A percentile compares a stretch with the other conserved stretches of the same genome.
Conservation (phyloP, 805 yeast genomes). For the Kluyveromyces siamensis region DNA sequence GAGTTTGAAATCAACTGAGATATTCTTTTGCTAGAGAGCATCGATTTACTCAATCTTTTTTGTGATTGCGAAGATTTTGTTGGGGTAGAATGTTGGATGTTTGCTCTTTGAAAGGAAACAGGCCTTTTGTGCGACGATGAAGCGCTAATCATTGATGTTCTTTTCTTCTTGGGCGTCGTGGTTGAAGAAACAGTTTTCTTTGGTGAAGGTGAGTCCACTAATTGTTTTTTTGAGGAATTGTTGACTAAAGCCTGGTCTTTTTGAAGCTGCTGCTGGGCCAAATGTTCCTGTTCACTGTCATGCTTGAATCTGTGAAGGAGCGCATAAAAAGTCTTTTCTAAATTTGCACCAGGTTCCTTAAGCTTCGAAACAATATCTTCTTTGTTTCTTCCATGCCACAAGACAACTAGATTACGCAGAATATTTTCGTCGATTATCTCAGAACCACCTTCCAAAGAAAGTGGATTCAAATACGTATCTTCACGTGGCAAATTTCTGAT, state of each 20-base stretch:
- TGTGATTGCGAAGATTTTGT: conserved; percentile 7
- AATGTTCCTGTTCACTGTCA: conserved; percentile 33
- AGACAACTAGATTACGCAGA: conserved; percentile 61
- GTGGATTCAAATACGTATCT: conserved; percentile 31
- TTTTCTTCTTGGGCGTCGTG: conserved; percentile 28
- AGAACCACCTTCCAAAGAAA: conserved; percentile 26
- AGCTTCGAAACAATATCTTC: conserved; percentile 44
- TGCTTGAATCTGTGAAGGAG: conserved; percentile 63
- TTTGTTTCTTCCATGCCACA: conserved; percentile 72
- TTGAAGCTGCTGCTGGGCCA: conserved; percentile 29
- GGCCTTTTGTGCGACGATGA: conserved; percentile 42
- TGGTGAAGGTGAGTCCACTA: conserved; percentile 8
- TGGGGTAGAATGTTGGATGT: conserved; percentile 14
- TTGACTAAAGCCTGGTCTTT: conserved; percentile 31
- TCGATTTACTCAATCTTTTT: conserved; percentile 19
- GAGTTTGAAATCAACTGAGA: conserved; percentile 15
- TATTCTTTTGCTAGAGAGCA: conserved; percentile 20
- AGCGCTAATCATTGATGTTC: conserved; percentile 36
- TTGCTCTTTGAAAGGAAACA: conserved; percentile 35
- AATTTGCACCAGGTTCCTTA: conserved; percentile 45
- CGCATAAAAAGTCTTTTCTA: conserved; percentile 78
- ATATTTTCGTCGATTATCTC: conserved; percentile 58
- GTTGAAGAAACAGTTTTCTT: not conserved
- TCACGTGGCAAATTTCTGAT: conserved; percentile 32
- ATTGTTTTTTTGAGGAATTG: conserved; percentile 18